phyloP scores from a whole-genome alignment of 352 stramenopile genomes.

The Phytopythium helicoides region DNA sequence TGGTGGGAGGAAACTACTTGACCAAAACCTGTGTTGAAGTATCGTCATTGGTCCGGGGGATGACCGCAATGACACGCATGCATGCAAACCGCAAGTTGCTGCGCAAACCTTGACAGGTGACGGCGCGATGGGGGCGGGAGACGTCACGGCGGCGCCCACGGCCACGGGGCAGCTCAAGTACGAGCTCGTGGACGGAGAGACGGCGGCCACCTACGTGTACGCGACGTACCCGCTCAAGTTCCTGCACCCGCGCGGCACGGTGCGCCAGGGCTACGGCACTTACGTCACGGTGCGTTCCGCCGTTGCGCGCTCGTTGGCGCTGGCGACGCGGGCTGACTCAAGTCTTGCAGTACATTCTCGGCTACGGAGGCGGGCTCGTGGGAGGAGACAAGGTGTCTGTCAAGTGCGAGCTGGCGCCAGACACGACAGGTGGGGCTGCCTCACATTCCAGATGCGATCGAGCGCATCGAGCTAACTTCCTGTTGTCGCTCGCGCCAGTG shows the following conservation, averaged over 20 bases:
- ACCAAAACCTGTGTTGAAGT: no score
- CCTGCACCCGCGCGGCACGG: slow-evolving; percentile 63
- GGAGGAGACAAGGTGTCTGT: slow-evolving; percentile 70
- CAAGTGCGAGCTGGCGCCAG: slow-evolving; percentile 38
- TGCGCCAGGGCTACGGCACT: slow-evolving; percentile 63
- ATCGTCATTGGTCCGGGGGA: no score
- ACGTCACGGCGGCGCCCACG: neutral
- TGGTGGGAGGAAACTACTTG: no score
- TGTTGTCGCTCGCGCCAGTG: slow-evolving; percentile 24
- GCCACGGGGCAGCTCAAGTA: slow-evolving; percentile 62
- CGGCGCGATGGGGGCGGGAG: neutral
- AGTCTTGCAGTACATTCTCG: slow-evolving; percentile 81
- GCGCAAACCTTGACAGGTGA: no score
- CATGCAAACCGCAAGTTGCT: no score
- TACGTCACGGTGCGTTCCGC: slow-evolving; percentile 58
- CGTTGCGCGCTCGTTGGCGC: neutral
- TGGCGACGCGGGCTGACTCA: no score
- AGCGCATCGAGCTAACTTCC: slow-evolving; percentile 1
- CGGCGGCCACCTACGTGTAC: slow-evolving; percentile 68
- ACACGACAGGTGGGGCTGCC: slow-evolving; percentile 41
- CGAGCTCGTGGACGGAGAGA: slow-evolving; percentile 60
- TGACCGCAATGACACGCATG: no score
- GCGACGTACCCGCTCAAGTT: slow-evolving; percentile 88
- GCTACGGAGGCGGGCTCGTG: slow-evolving; percentile 81
- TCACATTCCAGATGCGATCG: neutral